These are phyloP conservation scores for Candida stauntonica DNA, from an alignment of 805 yeast species.

Conservation along the genomic window DNA sequence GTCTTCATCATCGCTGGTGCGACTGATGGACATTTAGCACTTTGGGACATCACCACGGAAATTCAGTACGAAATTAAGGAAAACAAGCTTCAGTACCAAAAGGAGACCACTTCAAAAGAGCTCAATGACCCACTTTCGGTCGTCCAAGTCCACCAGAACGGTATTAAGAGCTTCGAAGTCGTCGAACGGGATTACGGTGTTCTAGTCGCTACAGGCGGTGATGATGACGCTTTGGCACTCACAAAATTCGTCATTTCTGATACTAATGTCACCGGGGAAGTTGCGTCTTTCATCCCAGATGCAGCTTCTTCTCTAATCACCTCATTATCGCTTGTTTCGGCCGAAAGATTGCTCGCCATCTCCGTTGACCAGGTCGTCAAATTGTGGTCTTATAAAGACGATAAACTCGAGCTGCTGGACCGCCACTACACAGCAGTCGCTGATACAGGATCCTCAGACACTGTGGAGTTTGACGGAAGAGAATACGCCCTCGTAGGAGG, in stretches of 20 bases:
- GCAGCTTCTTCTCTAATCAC: slow-evolving; percentile 92
- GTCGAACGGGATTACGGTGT: slow-evolving; percentile 18
- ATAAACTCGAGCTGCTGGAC: slow-evolving; percentile 29
- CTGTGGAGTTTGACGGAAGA: slow-evolving; percentile 26
- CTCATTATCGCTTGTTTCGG: slow-evolving; percentile 39
- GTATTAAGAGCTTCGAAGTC: slow-evolving; percentile 60
- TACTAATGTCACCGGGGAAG: slow-evolving; percentile 22
- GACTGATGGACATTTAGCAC: slow-evolving; percentile 75
- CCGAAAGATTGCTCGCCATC: slow-evolving; percentile 45
- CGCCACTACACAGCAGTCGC: slow-evolving; percentile 75
- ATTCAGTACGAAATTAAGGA: slow-evolving; percentile 21
- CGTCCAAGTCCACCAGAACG: slow-evolving; percentile 75
- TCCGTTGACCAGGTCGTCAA: slow-evolving; percentile 83
- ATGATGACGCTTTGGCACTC: slow-evolving; percentile 71
- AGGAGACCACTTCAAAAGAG: background rate
- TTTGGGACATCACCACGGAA: slow-evolving; percentile 49
- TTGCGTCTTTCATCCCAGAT: slow-evolving; percentile 34
- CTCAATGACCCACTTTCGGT: slow-evolving; percentile 31
- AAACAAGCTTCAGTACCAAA: slow-evolving; percentile 5
- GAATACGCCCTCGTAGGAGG: slow-evolving; percentile 61
- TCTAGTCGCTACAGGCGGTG: slow-evolving; percentile 77
- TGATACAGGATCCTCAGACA: slow-evolving; percentile 76
- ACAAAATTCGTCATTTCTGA: slow-evolving; percentile 31
- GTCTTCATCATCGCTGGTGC: slow-evolving; percentile 53
- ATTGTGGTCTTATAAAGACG: slow-evolving; percentile 46